Percentiles rank a stretch among this genome's conserved stretches.
These are phyloP conservation scores for Irpex rosettiformis DNA, from an alignment of 1,284 basidiomycete species.

Conservation along the genomic window DNA sequence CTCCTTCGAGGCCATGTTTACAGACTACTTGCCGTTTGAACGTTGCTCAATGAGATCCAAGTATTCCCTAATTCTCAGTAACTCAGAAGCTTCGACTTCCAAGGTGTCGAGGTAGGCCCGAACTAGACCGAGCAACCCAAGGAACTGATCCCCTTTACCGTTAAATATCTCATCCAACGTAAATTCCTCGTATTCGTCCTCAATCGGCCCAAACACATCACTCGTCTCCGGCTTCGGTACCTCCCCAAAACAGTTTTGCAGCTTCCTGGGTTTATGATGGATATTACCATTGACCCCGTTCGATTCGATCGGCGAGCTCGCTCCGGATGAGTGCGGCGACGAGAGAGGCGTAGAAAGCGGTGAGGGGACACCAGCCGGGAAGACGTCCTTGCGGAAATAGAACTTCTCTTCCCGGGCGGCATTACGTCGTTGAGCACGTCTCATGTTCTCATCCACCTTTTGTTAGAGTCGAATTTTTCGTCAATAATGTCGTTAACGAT, in stretches of 20 bases:
- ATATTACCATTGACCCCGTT: conserved; percentile 21
- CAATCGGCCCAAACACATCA: conserved; percentile 42
- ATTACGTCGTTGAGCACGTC: conserved; percentile 80
- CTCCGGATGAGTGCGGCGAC: conserved; percentile 41
- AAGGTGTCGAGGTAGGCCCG: conserved; percentile 86
- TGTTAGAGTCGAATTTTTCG: conserved; percentile 1
- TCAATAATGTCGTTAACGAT: too few relatives aligned
- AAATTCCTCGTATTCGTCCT: conserved; percentile 91
- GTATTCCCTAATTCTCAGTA: conserved; percentile 72
- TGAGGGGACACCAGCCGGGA: conserved; percentile 44
- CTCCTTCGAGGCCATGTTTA: neutral
- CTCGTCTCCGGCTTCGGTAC: conserved; percentile 50
- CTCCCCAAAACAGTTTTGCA: conserved; percentile 69
- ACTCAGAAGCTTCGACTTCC: conserved; percentile 69
- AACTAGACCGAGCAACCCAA: conserved; percentile 85
- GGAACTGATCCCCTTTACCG: conserved; percentile 78
- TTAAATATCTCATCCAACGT: conserved; percentile 92
- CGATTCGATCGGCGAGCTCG: conserved; percentile 42
- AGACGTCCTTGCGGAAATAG: conserved; percentile 88
- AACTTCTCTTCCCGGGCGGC: conserved; percentile 77
- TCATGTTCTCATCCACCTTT: conserved; percentile 98
- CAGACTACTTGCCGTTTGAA: conserved; percentile 66
- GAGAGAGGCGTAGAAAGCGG: conserved; percentile 17
- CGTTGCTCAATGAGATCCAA: conserved; percentile 77
- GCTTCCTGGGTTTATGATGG: conserved; percentile 53